Percentiles rank a stretch among this genome's conserved stretches.
Evolutionary conservation across 108 stramenopile species (phyloP).

Genomic region (Skeletonema menzelii): DNA sequence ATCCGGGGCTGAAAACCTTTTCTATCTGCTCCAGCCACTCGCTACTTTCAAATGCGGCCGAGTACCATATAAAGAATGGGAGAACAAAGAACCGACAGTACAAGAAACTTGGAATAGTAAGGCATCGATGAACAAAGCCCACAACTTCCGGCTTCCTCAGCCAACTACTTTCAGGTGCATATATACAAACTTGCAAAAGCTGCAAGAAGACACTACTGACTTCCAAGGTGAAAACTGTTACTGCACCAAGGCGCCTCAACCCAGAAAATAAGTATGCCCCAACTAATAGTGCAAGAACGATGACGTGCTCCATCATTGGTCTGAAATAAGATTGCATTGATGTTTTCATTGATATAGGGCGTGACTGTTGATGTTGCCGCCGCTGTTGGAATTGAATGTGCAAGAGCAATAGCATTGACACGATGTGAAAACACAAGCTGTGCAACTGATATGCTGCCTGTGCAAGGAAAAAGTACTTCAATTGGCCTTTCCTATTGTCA

Average conservation of each 20-base stretch:
- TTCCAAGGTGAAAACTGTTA: slow-evolving; percentile 79
- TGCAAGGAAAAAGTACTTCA: slow-evolving; percentile 70
- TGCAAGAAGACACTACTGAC: slow-evolving; percentile 65
- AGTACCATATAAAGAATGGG: slow-evolving; percentile 72
- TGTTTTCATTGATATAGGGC: slow-evolving; percentile 43
- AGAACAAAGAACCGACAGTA: slow-evolving; percentile 74
- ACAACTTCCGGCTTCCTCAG: slow-evolving; percentile 34
- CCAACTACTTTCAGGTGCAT: slow-evolving; percentile 50
- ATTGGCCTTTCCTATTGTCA: slow-evolving; percentile 57
- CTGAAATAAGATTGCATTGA: slow-evolving; percentile 46
- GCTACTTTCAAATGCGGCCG: slow-evolving; percentile 66
- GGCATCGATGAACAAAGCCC: slow-evolving; percentile 43
- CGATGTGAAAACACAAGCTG: slow-evolving; percentile 67
- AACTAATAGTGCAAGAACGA: slow-evolving; percentile 59
- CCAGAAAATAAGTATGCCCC: slow-evolving; percentile 69
- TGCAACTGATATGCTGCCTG: slow-evolving; percentile 85
- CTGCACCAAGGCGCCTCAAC: slow-evolving; percentile 66
- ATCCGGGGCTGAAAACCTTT: slow-evolving; percentile 66
- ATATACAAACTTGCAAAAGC: slow-evolving; percentile 75
- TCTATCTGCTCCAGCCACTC: slow-evolving; percentile 84
- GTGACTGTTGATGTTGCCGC: slow-evolving; percentile 9
- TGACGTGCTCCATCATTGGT: slow-evolving; percentile 63
- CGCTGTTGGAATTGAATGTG: slow-evolving; percentile 7
- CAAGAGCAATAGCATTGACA: slow-evolving; percentile 60
- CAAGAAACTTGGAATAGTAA: slow-evolving; percentile 72